Evolutionary conservation across 345 rosid species (phyloP), one percentile per base, ranked within the genome.

Genomic region (Eucalyptus cloeziana): DNA sequence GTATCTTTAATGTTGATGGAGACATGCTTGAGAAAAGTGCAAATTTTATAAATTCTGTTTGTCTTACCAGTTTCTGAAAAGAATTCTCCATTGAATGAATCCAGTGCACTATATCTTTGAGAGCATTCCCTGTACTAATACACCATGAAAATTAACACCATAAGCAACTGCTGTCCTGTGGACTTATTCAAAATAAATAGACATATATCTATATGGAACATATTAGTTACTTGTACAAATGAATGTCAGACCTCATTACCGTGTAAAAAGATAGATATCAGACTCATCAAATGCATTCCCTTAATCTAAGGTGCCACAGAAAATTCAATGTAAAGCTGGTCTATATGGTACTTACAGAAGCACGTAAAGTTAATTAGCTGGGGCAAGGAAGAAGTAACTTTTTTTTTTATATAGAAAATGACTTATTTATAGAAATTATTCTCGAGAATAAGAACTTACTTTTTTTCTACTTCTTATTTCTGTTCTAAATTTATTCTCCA

Each of bases 401-500:
- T 50, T 50, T 37, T 37, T 37, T 37, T 37, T 37, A 3, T 4
- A 50, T 50, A 50, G 52, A 15, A 50, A 51, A 51, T 16, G 8
- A 16, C 54, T 51, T 51, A 16, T 51, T 16, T 16, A 16, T 51
- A 0, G 3, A 52, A 52, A 52, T 7, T 19, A 19, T 52, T 52
- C 56, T 3, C 10, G 0, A 1, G 1, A 51, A 51, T 1, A 52
- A 52, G 1, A 17, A 7, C 0, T 51, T 15, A 16, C 7, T 6
- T 17, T 7, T 16, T 51, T 7, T 51, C 1, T 51, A 51, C 2
- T 51, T 51, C 0, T 51, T 7, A 1, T 3, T 52, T 3, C 0
- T 19, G 2, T 17, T 51, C 1, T 1, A 11, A 49, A 49, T 49
- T 1, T 49, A 12, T 49, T 11, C 1, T 12, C 44, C 7, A 2